Conservation (phyloP, 1,284 basidiomycete genomes). For the Ustilago cynodontis region DNA sequence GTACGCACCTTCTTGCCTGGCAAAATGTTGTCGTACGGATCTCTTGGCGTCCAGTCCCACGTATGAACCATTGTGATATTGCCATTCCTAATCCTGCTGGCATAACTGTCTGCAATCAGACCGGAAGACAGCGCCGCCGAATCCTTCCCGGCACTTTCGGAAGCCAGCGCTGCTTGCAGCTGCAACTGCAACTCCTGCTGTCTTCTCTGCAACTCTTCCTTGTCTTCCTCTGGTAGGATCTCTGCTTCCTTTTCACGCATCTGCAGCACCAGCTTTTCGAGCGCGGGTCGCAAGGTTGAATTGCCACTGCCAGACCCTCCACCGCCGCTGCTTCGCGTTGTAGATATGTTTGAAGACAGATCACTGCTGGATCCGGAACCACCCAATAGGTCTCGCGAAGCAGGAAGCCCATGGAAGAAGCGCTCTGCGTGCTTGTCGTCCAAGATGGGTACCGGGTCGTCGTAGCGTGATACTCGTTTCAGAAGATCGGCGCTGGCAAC, state of each 20-base stretch:
- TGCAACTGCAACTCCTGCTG: slow-evolving; percentile 55
- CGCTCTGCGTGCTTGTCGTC: slow-evolving; percentile 67
- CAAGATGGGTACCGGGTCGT: slow-evolving; percentile 61
- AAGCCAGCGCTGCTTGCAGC: slow-evolving; percentile 48
- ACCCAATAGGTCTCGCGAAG: slow-evolving; percentile 58
- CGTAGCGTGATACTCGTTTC: slow-evolving; percentile 54
- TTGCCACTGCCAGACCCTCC: slow-evolving; percentile 59
- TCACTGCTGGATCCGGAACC: slow-evolving; percentile 56
- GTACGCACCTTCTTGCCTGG: slow-evolving; percentile 41
- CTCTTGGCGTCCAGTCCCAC: slow-evolving; percentile 58
- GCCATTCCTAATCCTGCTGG: slow-evolving; percentile 50
- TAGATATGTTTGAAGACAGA: slow-evolving; percentile 53
- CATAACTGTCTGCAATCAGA: slow-evolving; percentile 50
- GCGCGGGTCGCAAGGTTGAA: slow-evolving; percentile 53
- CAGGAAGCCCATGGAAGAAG: slow-evolving; percentile 65
- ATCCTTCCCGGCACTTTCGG: slow-evolving; percentile 40
- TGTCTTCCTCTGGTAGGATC: slow-evolving; percentile 43
- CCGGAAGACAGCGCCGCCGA: slow-evolving; percentile 36
- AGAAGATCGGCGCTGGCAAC: slow-evolving; percentile 54
- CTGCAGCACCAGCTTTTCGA: slow-evolving; percentile 54
- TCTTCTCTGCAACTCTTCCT: slow-evolving; percentile 47
- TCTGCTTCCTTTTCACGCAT: slow-evolving; percentile 48
- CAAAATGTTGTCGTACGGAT: slow-evolving; percentile 45
- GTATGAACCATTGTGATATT: slow-evolving; percentile 62
- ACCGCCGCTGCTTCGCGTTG: slow-evolving; percentile 50